phyloP scores from a whole-genome alignment of 805 yeast species.

The Saccharomycopsis selenospora region DNA sequence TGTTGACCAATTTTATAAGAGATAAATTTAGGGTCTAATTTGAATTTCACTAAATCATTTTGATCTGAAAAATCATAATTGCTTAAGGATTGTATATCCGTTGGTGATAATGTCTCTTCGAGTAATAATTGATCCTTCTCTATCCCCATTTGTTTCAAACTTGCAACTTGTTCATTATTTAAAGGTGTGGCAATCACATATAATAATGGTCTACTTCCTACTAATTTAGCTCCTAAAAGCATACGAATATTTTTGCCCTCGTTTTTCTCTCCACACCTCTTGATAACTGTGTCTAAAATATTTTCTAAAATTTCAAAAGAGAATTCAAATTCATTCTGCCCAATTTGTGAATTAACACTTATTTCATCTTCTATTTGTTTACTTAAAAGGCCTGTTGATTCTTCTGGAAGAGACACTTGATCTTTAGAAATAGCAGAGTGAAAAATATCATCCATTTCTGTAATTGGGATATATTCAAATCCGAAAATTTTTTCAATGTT shows the following conservation, averaged over 20 bases:
- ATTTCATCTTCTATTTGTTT: slow-evolving; percentile 13
- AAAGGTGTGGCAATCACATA: slow-evolving; percentile 31
- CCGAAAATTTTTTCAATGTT: slow-evolving; percentile 78
- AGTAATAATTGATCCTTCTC: slow-evolving; percentile 22
- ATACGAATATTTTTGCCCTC: not conserved
- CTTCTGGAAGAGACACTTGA: slow-evolving; percentile 2
- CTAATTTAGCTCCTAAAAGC: slow-evolving; percentile 2
- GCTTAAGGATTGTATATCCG: slow-evolving; percentile 4
- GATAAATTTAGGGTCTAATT: slow-evolving; percentile 10
- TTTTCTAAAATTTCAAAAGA: slow-evolving; percentile 48
- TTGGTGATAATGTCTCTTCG: slow-evolving; percentile 13
- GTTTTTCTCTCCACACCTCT: slow-evolving; percentile 21
- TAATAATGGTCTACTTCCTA: slow-evolving; percentile 26
- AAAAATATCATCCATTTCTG: slow-evolving; percentile 57
- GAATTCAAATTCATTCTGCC: slow-evolving; percentile 59
- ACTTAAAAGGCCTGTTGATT: slow-evolving; percentile 6
- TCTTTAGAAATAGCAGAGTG: slow-evolving; percentile 35
- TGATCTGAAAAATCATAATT: slow-evolving; percentile 10
- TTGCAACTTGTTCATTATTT: slow-evolving; percentile 25
- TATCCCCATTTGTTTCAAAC: slow-evolving; percentile 21
- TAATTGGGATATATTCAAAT: slow-evolving; percentile 76
- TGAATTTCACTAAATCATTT: slow-evolving; percentile 6
- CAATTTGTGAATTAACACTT: slow-evolving; percentile 41
- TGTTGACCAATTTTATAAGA: slow-evolving; percentile 1
- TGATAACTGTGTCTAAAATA: slow-evolving; percentile 34